Conservation (phyloP, 371 early-diverging fungal genomes). For the Mortierella sp. region DNA sequence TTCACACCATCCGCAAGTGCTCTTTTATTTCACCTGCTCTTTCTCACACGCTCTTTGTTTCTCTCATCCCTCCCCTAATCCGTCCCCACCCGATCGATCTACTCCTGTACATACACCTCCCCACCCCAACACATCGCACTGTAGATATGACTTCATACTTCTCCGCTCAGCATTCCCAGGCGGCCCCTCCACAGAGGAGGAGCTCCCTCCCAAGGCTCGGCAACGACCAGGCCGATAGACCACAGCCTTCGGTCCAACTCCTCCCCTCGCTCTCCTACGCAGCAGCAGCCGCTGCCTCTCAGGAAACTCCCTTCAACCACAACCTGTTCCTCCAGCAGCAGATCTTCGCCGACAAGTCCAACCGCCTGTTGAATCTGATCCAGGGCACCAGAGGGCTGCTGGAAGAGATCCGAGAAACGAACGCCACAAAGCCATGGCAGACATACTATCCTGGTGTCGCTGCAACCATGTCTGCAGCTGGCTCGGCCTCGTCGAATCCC, state of each 20-base stretch:
- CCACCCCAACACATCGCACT: conserved; percentile 1
- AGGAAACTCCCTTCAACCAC: conserved; percentile 38
- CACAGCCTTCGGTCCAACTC: conserved; percentile 22
- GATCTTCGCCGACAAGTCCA: conserved; percentile 76
- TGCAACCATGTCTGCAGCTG: conserved; percentile 9
- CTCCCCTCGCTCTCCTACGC: conserved; percentile 41
- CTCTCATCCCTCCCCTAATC: neutral
- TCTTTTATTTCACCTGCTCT: neutral
- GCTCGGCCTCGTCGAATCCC: conserved; percentile 24
- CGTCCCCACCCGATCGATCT: conserved; percentile 3
- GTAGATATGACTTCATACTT: conserved; percentile 51
- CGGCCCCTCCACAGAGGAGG: conserved; percentile 39
- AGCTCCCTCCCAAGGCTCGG: conserved; percentile 43
- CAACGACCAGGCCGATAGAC: conserved; percentile 36
- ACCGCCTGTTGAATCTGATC: conserved; percentile 71
- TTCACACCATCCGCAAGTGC: neutral
- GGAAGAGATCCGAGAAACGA: conserved; percentile 70
- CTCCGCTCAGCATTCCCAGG: conserved; percentile 31
- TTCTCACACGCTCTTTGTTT: neutral
- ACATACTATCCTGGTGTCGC: conserved; percentile 72
- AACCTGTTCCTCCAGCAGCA: conserved; percentile 62
- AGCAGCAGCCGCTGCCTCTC: conserved; percentile 25
- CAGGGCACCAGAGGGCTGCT: conserved; percentile 65
- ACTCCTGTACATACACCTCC: conserved; percentile 5
- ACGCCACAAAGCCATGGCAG: conserved; percentile 66